Evolutionary conservation across 2,329 filamentous ascomycete genomes (phyloP).

Genomic region (Ophiostoma ulmi): DNA sequence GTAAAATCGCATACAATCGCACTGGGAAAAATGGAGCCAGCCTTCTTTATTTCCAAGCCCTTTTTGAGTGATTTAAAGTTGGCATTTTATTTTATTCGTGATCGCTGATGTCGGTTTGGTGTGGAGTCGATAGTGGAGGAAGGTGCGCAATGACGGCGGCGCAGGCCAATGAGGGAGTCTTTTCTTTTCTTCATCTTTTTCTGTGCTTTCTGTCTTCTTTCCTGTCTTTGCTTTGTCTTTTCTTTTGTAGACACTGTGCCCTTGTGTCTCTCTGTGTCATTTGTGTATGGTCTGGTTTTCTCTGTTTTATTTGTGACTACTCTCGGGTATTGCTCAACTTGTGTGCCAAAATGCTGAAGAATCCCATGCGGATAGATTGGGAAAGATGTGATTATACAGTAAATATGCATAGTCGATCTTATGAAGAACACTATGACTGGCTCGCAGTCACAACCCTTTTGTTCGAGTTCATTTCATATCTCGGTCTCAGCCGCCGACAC

Average conservation of each 20-base stretch:
- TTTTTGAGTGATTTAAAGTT: not conserved
- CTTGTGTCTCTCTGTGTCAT: not conserved
- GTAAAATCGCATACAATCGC: slow-evolving; percentile 14
- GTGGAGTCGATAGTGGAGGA: not conserved
- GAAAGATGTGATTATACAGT: not conserved
- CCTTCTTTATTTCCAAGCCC: not conserved
- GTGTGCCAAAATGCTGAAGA: not conserved
- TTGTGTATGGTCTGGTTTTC: not conserved
- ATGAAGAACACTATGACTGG: not conserved
- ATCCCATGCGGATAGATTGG: not conserved
- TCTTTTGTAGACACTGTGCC: not conserved
- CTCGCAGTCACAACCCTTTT: too few species aligned
- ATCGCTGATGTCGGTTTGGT: not conserved
- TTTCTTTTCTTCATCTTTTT: not conserved
- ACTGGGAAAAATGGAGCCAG: slow-evolving; percentile 14
- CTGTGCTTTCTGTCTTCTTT: not conserved
- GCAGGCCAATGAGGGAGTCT: not conserved
- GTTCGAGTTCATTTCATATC: not conserved
- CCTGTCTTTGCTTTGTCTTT: not conserved
- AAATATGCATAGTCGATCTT: not conserved
- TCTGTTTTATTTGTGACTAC: not conserved
- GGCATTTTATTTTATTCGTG: not conserved
- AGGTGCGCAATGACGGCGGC: not conserved
- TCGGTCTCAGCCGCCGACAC: not conserved
- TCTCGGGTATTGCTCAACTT: not conserved